Evolutionary conservation across 1,139 yeast genomes (phyloP).

Genomic region (Saccharomyces hybrid): DNA sequence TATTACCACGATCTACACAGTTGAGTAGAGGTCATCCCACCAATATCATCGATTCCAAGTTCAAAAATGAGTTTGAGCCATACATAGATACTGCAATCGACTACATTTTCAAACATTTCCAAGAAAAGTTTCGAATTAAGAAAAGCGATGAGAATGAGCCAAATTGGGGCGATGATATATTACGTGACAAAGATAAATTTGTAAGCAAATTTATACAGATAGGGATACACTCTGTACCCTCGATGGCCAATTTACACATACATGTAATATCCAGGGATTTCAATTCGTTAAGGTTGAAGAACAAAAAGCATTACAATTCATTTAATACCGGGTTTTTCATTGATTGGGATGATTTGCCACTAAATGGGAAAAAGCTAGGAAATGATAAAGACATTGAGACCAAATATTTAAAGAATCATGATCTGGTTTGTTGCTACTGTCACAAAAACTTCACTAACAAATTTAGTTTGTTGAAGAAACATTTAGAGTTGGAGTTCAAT

Average conservation of each 20-base stretch:
- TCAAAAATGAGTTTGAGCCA: conserved; percentile 31
- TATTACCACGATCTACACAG: conserved; percentile 46
- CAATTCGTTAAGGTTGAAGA: conserved; percentile 46
- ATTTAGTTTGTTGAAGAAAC: conserved; percentile 43
- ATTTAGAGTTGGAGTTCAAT: conserved; percentile 40
- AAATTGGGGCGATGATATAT: neutral
- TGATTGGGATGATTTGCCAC: conserved; percentile 40
- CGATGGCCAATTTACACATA: conserved; percentile 59
- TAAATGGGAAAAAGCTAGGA: conserved; percentile 12
- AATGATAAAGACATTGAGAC: conserved; percentile 25
- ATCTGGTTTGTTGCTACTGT: conserved; percentile 47
- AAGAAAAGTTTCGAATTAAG: conserved; percentile 12
- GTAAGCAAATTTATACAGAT: conserved; percentile 39
- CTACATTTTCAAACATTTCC: conserved; percentile 36
- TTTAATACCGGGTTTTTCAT: conserved; percentile 63
- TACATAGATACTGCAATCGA: conserved; percentile 42
- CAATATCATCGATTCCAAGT: conserved; percentile 39
- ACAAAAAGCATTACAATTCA: conserved; percentile 63
- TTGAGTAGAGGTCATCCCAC: conserved; percentile 47
- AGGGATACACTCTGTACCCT: conserved; percentile 69
- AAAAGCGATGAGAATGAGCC: neutral
- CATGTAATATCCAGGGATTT: conserved; percentile 70
- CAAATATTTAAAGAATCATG: conserved; percentile 32
- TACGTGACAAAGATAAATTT: conserved; percentile 22
- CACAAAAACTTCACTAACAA: conserved; percentile 39